Base-by-base conservation (phyloP, 73 alveolate genomes). In the Blepharisma stoltei region DNA sequence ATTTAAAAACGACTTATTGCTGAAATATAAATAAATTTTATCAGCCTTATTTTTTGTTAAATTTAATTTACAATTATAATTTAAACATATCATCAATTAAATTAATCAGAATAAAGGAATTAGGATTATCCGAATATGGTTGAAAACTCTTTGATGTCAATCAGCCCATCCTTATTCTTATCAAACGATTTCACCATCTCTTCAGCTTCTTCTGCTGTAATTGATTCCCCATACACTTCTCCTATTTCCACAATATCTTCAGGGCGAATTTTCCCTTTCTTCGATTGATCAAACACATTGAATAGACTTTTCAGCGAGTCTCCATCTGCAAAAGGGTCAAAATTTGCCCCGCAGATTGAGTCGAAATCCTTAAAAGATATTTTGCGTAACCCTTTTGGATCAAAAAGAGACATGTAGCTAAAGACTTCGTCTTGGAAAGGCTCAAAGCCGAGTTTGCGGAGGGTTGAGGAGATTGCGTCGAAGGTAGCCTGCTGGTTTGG, bases 281-380 rank as follows among this genome's bases (percentile, higher is more conserved):
- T 14, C 2, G 14, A 11, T 25, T 60, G 14, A 60, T 60, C 73
- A 25, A 60, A 18, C 14, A n/a, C 46, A 18, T n/a, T 38, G 23
- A 60, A 60, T 9, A 60, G 2, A 60, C 47, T 38, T 18, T n/a
- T 20, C 18, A 60, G 2, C 46, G 73, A 14, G 6, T 60, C 73
- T 20, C 23, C 73, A 60, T 60, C 23, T 9, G 73, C 73, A 38
- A 60, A 60, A 60, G 73, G 73, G 73, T 60, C 73, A 47, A 60
- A 60, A 11, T 60, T 38, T 9, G 37, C 46, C 2, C 73, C 5
- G 45, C 46, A 14, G 46, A 60, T 60, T 14, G 73, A 8, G 18
- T 60, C 46, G 23, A 60, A 60, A 38, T 60, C 73, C 45, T 60
- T 60, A 60, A 14, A 60, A 60, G 73, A 20, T 8, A 60, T 60